Conservation (phyloP, 176 grass and related monocot species). For the Aegilops longissima region DNA sequence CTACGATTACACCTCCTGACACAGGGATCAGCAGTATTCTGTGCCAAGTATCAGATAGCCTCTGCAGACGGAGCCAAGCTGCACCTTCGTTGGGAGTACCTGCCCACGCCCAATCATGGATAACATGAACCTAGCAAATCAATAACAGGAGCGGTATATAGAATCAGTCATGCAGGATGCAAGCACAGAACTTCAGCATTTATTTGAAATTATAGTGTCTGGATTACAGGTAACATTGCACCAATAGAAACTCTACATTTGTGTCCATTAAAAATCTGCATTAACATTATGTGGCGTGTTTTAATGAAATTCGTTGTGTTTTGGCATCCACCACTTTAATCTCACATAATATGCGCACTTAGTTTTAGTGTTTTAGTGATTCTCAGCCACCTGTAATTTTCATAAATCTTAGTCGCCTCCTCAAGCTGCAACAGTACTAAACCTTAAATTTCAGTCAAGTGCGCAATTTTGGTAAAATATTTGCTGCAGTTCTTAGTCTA, state of each 20-base stretch:
- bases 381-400: not conserved
- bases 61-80: conserved; percentile 93
- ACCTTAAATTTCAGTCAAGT: not conserved
- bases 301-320: not conserved
- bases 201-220: not conserved
- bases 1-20: conserved; percentile 88
- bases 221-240: not conserved
- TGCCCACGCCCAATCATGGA: conserved; percentile 98
- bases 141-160: conserved; percentile 33
- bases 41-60: conserved; percentile 89
- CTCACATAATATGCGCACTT: not conserved
- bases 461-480: not conserved
- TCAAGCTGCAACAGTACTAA: not conserved
- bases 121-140: conserved; percentile 80
- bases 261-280: not conserved
- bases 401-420: not conserved
- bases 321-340: not conserved
- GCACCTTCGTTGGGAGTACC: conserved; percentile 93
- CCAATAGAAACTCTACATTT: not conserved
- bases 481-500: not conserved
- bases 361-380: not conserved
- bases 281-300: not conserved
- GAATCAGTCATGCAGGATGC: conserved; percentile 41
- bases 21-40: conserved; percentile 93
- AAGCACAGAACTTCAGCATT: conserved; percentile 10